Evolutionary conservation across 2,329 filamentous ascomycete species (phyloP).

Genomic region (Paraconiothyrium sp.): DNA sequence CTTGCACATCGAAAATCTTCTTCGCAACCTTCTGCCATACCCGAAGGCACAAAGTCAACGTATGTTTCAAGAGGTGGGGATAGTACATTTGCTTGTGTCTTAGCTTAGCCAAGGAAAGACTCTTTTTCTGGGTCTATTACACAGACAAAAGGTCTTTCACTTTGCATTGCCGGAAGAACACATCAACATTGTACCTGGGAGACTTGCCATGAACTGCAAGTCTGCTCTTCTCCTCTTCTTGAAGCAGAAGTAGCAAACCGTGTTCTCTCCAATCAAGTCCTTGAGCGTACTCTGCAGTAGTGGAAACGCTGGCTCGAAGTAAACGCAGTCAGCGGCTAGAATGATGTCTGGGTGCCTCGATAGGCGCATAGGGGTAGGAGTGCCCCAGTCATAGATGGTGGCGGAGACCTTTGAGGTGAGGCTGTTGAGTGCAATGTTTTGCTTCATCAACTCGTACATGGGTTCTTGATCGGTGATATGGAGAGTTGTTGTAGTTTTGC

Average conservation of each 20-base stretch:
- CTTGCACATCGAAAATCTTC: constrained; percentile 59
- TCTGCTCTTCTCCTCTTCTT: constrained; percentile 85
- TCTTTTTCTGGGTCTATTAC: too few relatives aligned
- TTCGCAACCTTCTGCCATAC: constrained; percentile 51
- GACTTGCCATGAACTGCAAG: constrained; percentile 56
- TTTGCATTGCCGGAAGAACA: too few relatives aligned
- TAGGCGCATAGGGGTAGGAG: constrained; percentile 50
- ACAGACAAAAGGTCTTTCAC: too few relatives aligned
- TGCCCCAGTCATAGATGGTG: constrained; percentile 80
- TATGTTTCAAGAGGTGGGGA: too few relatives aligned
- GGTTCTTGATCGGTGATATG: constrained; percentile 86
- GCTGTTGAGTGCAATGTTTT: constrained; percentile 85
- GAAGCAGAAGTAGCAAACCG: constrained; percentile 88
- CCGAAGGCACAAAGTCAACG: too few relatives aligned
- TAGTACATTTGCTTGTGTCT: too few relatives aligned
- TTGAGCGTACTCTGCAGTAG: constrained; percentile 81
- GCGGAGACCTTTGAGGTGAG: constrained; percentile 72
- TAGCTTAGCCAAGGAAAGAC: too few relatives aligned
- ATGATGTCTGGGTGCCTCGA: constrained; percentile 77
- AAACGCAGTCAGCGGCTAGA: constrained; percentile 95
- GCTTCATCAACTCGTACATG: constrained; percentile 86
- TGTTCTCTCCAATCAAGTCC: constrained; percentile 72
- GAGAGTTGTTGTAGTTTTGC: constrained; percentile 66
- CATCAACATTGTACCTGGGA: too few relatives aligned
- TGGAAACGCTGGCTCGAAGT: constrained; percentile 95